These are phyloP conservation scores for Paraleonurus japonicus DNA, from an alignment of 257 asterid species.

Conservation along the genomic window DNA sequence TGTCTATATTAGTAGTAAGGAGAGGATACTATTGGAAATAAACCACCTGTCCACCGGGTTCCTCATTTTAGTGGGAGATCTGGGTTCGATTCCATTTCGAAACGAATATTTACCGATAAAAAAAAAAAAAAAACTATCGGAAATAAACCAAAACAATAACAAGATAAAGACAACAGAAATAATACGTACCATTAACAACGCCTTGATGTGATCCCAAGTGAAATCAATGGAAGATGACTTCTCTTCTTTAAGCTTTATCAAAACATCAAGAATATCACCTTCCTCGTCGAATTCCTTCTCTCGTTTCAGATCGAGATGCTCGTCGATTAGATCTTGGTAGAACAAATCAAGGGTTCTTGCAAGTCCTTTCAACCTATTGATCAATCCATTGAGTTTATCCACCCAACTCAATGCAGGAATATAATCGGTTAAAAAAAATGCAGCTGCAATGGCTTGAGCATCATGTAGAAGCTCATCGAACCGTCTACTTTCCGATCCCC, in stretches of 20 bases:
- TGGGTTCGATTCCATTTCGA: too few relatives aligned
- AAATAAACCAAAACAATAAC: not conserved
- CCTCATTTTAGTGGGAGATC: too few relatives aligned
- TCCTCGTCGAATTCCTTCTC: not conserved
- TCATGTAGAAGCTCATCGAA: slow-evolving; percentile 20
- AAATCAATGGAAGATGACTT: slow-evolving; percentile 14
- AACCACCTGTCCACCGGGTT: too few relatives aligned
- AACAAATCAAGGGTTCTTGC: slow-evolving; percentile 9
- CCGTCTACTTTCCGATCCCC: not conserved
- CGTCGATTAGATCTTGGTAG: slow-evolving; percentile 27
- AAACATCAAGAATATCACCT: slow-evolving; percentile 19
- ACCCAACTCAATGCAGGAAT: not conserved
- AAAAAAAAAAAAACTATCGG: too few relatives aligned
- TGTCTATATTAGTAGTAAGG: too few relatives aligned
- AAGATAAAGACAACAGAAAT: not conserved
- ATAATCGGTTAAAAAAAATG: not conserved
- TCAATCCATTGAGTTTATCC: not conserved
- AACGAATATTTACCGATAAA: too few relatives aligned
- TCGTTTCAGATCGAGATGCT: slow-evolving; percentile 12
- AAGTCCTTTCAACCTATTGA: not conserved
- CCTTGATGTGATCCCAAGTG: slow-evolving; percentile 24
- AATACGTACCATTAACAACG: slow-evolving; percentile 26
- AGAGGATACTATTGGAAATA: too few relatives aligned
- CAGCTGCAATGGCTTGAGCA: not conserved
- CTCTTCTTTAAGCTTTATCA: slow-evolving; percentile 20